phyloP scores from a whole-genome alignment of 371 early-diverging fungal species.

The Batkoa obscura region DNA sequence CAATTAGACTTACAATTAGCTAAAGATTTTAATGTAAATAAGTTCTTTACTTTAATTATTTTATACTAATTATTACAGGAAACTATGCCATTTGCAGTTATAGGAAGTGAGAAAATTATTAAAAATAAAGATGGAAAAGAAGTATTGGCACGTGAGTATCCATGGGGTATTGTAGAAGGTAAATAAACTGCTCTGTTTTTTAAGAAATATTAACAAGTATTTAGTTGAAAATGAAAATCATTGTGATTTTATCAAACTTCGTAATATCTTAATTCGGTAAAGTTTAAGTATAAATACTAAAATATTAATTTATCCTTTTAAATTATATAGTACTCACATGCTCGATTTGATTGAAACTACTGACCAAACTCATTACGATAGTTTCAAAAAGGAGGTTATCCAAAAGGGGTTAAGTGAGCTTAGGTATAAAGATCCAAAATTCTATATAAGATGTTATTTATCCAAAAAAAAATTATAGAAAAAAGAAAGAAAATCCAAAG shows the following conservation, averaged over 20 bases:
- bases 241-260: slow-evolving; percentile 86
- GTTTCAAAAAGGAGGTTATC: slow-evolving; percentile 33
- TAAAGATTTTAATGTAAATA: slow-evolving; percentile 42
- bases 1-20: slow-evolving; percentile 1
- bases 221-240: slow-evolving; percentile 73
- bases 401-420: slow-evolving; percentile 1
- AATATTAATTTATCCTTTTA: slow-evolving; percentile 1
- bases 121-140: slow-evolving; percentile 46
- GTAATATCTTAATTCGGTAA: slow-evolving; percentile 63
- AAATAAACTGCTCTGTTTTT: not conserved
- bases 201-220: not conserved
- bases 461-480: no score
- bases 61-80: slow-evolving; percentile 16
- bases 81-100: slow-evolving; percentile 89
- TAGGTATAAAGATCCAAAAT: no score
- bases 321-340: slow-evolving; percentile 58
- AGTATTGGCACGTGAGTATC: slow-evolving; percentile 78
- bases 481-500: slow-evolving; percentile 54
- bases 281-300: not conserved
- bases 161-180: slow-evolving; percentile 83
- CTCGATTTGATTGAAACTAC: slow-evolving; percentile 78
- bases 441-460: no score
- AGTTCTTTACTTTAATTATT: not conserved
- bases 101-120: slow-evolving; percentile 80
- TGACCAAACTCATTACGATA: slow-evolving; percentile 84